These are phyloP conservation scores for Kluyveromyces sp. DNA, from an alignment of 1,139 yeast species.

Conservation along the genomic window DNA sequence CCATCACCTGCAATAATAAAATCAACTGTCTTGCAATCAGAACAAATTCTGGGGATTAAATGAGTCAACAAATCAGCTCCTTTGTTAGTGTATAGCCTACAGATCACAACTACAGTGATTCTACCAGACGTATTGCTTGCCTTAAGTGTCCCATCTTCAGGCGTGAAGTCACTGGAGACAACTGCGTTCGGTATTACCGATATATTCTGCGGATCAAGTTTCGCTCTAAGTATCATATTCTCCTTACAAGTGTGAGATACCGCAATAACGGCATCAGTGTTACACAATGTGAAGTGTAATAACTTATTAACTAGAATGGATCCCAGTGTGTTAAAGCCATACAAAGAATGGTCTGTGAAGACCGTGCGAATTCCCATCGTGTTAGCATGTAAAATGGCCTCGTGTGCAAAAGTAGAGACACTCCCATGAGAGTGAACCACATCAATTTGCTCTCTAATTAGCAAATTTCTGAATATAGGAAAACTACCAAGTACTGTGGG, in stretches of 20 bases:
- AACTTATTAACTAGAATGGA: conserved; percentile 82
- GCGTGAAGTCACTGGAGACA: conserved; percentile 71
- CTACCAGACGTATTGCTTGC: conserved; percentile 12
- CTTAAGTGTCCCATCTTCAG: conserved; percentile 29
- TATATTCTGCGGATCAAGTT: conserved; percentile 67
- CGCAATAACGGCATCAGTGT: conserved; percentile 87
- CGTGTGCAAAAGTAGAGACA: conserved; percentile 77
- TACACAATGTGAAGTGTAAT: conserved; percentile 74
- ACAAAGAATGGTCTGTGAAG: conserved; percentile 90
- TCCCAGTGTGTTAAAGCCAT: conserved; percentile 85
- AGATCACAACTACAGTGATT: conserved; percentile 84
- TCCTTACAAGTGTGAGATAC: conserved; percentile 97
- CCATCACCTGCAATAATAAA: conserved; percentile 96
- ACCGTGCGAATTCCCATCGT: conserved; percentile 91
- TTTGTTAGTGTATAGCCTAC: conserved; percentile 89
- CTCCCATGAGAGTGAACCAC: conserved; percentile 96
- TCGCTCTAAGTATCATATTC: conserved; percentile 83
- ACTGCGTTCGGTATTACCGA: conserved; percentile 97
- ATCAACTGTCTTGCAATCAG: conserved; percentile 52
- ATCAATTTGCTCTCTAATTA: conserved; percentile 76
- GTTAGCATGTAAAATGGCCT: conserved; percentile 81
- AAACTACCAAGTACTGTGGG: conserved; percentile 81
- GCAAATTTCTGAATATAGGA: conserved; percentile 77
- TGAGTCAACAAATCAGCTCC: conserved; percentile 89
- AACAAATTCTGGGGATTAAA: conserved; percentile 77